A percentile compares a stretch with the other conserved stretches of the same genome.
Evolutionary conservation across 345 rosid species (phyloP).

Genomic region (Populus tremula): DNA sequence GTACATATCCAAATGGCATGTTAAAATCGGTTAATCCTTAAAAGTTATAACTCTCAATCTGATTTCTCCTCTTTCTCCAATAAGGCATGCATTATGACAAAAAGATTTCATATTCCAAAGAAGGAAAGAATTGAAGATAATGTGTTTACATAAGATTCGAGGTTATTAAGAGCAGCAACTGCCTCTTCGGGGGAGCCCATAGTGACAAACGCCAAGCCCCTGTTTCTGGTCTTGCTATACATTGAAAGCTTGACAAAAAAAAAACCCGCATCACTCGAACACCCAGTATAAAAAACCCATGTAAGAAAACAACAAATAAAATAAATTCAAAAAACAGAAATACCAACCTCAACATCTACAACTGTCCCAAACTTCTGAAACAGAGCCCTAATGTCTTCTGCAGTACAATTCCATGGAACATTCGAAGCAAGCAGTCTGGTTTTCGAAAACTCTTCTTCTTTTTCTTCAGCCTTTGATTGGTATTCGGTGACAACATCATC

Average conservation of each 20-base stretch:
- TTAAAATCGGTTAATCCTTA: not conserved
- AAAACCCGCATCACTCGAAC: constrained; percentile 8
- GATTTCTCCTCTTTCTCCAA: not conserved
- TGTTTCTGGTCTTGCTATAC: constrained; percentile 60
- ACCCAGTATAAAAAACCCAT: not conserved
- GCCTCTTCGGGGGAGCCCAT: constrained; percentile 84
- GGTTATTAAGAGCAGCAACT: constrained; percentile 39
- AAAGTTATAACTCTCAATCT: not conserved
- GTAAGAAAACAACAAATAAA: not conserved
- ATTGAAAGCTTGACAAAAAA: constrained; percentile 60
- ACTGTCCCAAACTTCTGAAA: constrained; percentile 68
- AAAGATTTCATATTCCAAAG: not conserved
- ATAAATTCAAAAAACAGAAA: not conserved
- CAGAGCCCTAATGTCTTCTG: constrained; percentile 76
- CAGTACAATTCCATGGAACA: constrained; percentile 69
- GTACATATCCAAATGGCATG: not conserved
- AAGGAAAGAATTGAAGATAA: not conserved
- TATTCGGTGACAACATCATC: not conserved
- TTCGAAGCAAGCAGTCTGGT: constrained; percentile 68
- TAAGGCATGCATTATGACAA: not conserved
- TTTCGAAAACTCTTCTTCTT: constrained; percentile 44
- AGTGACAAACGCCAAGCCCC: constrained; percentile 75
- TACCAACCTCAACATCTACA: constrained; percentile 64
- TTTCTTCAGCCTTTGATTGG: constrained; percentile 14
- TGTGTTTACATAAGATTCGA: constrained; percentile 34